Evolutionary conservation across 2,329 filamentous ascomycete genomes (phyloP).

Genomic region (Scytalidium sp.): DNA sequence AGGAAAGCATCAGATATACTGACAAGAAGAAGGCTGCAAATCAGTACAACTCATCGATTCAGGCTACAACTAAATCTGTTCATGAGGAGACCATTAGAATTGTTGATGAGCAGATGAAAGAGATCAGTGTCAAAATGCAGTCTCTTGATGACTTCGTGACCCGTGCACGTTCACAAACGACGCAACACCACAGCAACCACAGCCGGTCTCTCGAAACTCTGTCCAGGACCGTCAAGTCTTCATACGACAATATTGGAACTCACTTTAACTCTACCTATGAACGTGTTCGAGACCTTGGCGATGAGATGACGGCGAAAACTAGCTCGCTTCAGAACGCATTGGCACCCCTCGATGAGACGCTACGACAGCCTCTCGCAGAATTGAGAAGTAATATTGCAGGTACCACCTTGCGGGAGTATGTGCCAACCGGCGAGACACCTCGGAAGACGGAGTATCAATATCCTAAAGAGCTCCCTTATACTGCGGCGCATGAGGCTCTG

Average conservation of each 20-base stretch:
- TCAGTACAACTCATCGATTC: slow-evolving; percentile 78
- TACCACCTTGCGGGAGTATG: slow-evolving; percentile 73
- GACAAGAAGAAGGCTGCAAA: slow-evolving; percentile 57
- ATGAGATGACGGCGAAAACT: slow-evolving; percentile 62
- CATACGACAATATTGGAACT: slow-evolving; percentile 67
- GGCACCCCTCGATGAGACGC: slow-evolving; percentile 54
- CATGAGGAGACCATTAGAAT: slow-evolving; percentile 88
- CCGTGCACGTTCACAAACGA: slow-evolving; percentile 77
- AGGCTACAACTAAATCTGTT: slow-evolving; percentile 78
- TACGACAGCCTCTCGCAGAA: slow-evolving; percentile 67
- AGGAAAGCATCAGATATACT: slow-evolving; percentile 1
- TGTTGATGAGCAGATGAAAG: slow-evolving; percentile 83
- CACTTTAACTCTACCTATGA: slow-evolving; percentile 69
- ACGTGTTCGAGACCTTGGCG: slow-evolving; percentile 65
- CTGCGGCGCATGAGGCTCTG: slow-evolving; percentile 58
- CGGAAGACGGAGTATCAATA: slow-evolving; percentile 80
- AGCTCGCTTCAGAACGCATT: slow-evolving; percentile 57
- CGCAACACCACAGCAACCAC: slow-evolving; percentile 70
- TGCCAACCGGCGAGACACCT: slow-evolving; percentile 81
- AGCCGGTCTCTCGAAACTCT: slow-evolving; percentile 63
- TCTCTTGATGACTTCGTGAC: slow-evolving; percentile 88
- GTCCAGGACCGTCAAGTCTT: slow-evolving; percentile 65
- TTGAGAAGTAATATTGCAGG: slow-evolving; percentile 67
- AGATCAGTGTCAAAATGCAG: slow-evolving; percentile 84
- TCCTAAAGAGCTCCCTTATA: slow-evolving; percentile 74